Conservation (phyloP, 148 eudicot species). For the Chenopodium album region DNA sequence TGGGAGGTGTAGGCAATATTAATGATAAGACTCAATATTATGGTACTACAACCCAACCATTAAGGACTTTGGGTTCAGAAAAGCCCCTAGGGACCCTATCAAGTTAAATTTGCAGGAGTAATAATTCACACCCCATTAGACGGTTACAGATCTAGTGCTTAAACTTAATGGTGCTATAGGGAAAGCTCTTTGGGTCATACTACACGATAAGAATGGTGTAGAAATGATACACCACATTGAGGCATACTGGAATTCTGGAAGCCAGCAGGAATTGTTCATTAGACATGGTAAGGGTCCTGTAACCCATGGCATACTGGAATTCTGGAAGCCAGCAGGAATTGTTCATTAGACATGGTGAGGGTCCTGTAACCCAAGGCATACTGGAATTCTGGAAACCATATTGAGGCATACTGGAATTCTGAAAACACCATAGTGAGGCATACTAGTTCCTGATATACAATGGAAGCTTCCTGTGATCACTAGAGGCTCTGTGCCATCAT, state of each 20-base stretch:
- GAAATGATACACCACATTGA: neutral
- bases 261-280: neutral
- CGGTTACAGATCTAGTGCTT: neutral
- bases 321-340: no score
- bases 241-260: neutral
- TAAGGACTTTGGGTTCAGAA: neutral
- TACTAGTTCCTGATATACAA: neutral
- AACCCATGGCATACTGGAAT: neutral
- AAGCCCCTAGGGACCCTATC: neutral
- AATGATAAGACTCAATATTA: no score
- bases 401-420: no score
- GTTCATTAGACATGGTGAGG: no score
- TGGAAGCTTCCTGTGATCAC: neutral
- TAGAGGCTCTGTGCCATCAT: neutral
- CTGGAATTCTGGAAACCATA: no score
- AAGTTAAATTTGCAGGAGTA: neutral
- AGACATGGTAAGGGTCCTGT: neutral
- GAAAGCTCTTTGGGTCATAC: neutral
- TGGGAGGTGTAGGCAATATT: no score
- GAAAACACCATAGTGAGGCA: no score
- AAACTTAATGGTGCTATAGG: neutral
- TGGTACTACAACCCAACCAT: no score
- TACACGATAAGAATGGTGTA: neutral
- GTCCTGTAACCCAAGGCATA: no score
- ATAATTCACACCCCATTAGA: neutral